phyloP scores from a whole-genome alignment of 495 filamentous ascomycete genomes.

The Penicillium paxilli region DNA sequence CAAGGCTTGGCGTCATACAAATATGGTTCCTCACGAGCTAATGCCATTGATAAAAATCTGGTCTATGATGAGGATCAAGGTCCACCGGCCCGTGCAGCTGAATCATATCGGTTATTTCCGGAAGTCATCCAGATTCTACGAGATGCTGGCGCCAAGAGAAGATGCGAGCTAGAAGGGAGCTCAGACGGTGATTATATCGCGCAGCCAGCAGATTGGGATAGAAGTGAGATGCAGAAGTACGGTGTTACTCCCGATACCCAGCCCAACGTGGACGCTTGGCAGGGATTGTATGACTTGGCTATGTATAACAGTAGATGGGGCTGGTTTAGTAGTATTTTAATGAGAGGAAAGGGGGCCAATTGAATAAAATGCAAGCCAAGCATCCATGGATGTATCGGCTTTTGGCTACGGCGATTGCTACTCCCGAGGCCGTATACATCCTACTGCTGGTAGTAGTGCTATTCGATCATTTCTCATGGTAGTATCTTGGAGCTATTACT shows the following conservation, averaged over 20 bases:
- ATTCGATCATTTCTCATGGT: too few species aligned
- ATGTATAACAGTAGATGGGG: conserved; percentile 1
- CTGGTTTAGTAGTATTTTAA: conserved; percentile 3
- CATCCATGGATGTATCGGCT: too few species aligned
- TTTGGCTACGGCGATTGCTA: too few species aligned
- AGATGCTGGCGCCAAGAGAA: conserved; percentile 7
- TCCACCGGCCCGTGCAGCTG: conserved; percentile 11
- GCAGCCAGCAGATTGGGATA: conserved; percentile 8
- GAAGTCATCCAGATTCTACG: conserved; percentile 10
- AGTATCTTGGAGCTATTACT: too few species aligned
- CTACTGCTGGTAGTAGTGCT: too few species aligned
- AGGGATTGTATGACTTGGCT: conserved; percentile 4
- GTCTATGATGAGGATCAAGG: conserved; percentile 14
- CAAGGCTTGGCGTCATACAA: conserved; percentile 9
- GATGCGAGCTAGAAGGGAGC: conserved; percentile 9
- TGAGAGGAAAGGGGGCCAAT: neutral
- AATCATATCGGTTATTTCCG: conserved; percentile 9
- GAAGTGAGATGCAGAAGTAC: neutral
- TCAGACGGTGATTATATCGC: conserved; percentile 10
- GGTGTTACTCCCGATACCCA: conserved; percentile 8
- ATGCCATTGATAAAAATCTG: conserved; percentile 2
- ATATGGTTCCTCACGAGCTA: neutral
- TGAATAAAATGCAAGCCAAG: too few species aligned
- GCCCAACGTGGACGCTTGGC: conserved; percentile 9
- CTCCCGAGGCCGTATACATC: too few species aligned